These are phyloP conservation scores for Pichia sp. DNA, from an alignment of 1,139 yeast species.

Conservation along the genomic window DNA sequence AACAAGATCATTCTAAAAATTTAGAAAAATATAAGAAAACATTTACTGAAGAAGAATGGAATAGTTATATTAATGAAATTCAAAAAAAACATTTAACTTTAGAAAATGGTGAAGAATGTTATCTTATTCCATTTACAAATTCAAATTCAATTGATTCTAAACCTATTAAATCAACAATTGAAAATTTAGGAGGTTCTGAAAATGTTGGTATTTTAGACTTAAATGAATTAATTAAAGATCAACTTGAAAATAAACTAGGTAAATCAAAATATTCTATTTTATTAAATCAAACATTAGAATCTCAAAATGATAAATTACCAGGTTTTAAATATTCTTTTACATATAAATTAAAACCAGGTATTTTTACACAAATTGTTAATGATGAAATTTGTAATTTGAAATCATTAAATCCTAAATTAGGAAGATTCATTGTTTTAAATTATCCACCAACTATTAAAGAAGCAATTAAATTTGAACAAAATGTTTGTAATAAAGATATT, in stretches of 20 bases:
- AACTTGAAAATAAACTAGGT: constrained; percentile 37
- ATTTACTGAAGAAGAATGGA: constrained; percentile 58
- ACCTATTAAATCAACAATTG: constrained; percentile 18
- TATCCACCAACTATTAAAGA: constrained; percentile 57
- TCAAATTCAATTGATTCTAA: constrained; percentile 21
- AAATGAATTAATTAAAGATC: constrained; percentile 39
- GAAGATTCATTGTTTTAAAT: constrained; percentile 42
- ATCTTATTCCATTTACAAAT: constrained; percentile 37
- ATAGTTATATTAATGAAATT: constrained; percentile 42
- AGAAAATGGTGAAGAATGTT: constrained; percentile 32
- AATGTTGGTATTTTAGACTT: constrained; percentile 43
- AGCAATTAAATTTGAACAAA: constrained; percentile 58
- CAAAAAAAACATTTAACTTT: constrained; percentile 48
- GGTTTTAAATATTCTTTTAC: constrained; percentile 25
- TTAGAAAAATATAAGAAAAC: constrained; percentile 37
- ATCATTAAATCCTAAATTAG: constrained; percentile 35
- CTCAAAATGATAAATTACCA: constrained; percentile 21
- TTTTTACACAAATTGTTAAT: constrained; percentile 51
- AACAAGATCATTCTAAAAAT: constrained; percentile 27
- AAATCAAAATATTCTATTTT: constrained; percentile 35
- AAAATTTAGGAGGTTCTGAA: constrained; percentile 17
- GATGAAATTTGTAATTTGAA: constrained; percentile 37
- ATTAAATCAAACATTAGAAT: constrained; percentile 29
- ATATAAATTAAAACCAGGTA: constrained; percentile 49
- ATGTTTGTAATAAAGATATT: constrained; percentile 41